Evolutionary conservation across 2,329 filamentous ascomycete species (phyloP).

Genomic region (Fusarium newnesense): DNA sequence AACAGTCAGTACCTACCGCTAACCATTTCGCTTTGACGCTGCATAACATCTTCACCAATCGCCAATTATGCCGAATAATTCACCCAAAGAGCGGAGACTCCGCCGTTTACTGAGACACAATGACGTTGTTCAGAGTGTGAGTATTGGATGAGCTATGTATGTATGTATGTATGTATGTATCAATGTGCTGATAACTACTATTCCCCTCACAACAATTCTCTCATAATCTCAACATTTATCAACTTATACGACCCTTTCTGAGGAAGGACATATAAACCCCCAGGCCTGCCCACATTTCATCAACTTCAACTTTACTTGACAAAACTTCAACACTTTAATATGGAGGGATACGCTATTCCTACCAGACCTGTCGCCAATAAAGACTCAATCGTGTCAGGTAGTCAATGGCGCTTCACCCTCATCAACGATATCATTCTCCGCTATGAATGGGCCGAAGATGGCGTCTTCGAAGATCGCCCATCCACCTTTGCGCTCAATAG

Average conservation of each 20-base stretch:
- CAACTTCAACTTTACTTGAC: not conserved
- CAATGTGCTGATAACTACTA: not conserved
- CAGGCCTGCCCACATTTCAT: not conserved
- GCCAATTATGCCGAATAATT: slow-evolving; percentile 29
- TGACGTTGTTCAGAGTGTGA: slow-evolving; percentile 19
- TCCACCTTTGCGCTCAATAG: slow-evolving; percentile 71
- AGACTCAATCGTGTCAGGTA: slow-evolving; percentile 30
- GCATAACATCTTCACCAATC: slow-evolving; percentile 15
- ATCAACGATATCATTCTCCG: slow-evolving; percentile 66
- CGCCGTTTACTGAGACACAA: slow-evolving; percentile 15
- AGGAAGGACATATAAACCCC: not conserved
- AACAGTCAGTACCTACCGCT: not conserved
- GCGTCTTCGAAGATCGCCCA: slow-evolving; percentile 69
- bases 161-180: not conserved
- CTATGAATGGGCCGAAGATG: slow-evolving; percentile 70
- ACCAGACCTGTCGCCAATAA: slow-evolving; percentile 32
- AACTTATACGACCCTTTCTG: not conserved
- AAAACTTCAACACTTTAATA: not conserved
- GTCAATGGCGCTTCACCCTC: slow-evolving; percentile 68
- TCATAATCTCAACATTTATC: not conserved
- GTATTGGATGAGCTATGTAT: not conserved
- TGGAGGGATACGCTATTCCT: slow-evolving; percentile 36
- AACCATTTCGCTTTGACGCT: not conserved
- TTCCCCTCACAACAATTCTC: slow-evolving; percentile 26
- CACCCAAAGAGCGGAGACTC: slow-evolving; percentile 29